Evolutionary conservation across 2,329 filamentous ascomycete species (phyloP).

Genomic region (Arthrobotrys pseudoclavata): DNA sequence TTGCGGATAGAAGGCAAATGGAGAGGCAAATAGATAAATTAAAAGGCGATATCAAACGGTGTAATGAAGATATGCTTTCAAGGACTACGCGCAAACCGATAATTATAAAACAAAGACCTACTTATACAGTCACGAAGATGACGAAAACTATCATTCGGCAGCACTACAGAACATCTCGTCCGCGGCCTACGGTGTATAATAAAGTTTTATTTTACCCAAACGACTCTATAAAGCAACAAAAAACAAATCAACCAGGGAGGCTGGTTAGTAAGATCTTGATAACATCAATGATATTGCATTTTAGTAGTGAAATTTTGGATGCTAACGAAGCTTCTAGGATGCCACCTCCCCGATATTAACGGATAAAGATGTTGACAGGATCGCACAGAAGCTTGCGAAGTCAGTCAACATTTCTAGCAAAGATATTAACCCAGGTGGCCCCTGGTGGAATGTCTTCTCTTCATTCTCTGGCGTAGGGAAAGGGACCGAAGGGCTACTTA

Average conservation of each 20-base stretch:
- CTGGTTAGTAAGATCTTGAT: neutral
- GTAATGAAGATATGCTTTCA: slow-evolving; percentile 16
- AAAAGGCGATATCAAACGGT: slow-evolving; percentile 37
- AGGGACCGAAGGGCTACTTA: neutral
- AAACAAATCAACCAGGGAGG: neutral
- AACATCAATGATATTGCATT: neutral
- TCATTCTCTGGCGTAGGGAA: neutral
- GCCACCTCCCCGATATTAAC: neutral
- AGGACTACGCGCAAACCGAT: neutral
- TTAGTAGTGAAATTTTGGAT: neutral
- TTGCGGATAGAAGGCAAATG: slow-evolving; percentile 23
- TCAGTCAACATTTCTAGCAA: neutral
- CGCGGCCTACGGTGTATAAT: slow-evolving; percentile 6
- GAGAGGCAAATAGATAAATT: slow-evolving; percentile 39
- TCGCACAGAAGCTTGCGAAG: neutral
- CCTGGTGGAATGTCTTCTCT: slow-evolving; percentile 9
- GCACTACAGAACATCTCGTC: slow-evolving; percentile 1
- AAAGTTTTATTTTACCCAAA: slow-evolving; percentile 28
- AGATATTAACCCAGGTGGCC: neutral
- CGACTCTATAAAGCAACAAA: neutral
- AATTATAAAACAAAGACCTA: slow-evolving; percentile 34
- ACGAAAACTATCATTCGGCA: slow-evolving; percentile 35
- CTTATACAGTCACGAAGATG: slow-evolving; percentile 33
- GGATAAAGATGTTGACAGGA: slow-evolving; percentile 14
- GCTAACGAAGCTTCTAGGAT: neutral